These are phyloP conservation scores for Pythium utonaiense DNA, from an alignment of 352 stramenopile genomes.

Conservation along the genomic window DNA sequence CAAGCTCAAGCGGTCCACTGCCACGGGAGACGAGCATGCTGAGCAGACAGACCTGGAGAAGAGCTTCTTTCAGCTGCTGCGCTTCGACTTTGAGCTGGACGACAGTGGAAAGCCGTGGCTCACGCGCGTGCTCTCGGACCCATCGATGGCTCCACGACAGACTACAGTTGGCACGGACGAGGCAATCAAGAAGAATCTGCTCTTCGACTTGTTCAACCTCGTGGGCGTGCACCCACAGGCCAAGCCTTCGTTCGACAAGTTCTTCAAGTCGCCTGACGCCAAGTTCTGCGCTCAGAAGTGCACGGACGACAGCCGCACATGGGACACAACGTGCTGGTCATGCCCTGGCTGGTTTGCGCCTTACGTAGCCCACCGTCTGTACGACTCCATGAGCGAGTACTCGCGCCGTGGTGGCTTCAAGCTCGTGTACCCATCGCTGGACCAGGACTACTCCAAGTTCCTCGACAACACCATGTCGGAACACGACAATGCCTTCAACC, in stretches of 20 bases:
- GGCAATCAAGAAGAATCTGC: conserved; percentile 55
- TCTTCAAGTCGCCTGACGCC: conserved; percentile 40
- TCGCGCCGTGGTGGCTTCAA: conserved; percentile 64
- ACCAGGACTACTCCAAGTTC: conserved; percentile 55
- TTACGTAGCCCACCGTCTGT: conserved; percentile 52
- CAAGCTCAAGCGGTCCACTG: conserved; percentile 41
- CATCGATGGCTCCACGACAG: conserved; percentile 45
- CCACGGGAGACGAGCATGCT: conserved; percentile 14
- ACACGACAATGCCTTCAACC: conserved; percentile 63
- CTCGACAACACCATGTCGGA: conserved; percentile 52
- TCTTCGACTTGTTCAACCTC: conserved; percentile 68
- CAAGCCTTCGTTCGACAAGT: conserved; percentile 52
- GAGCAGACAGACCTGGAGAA: conserved; percentile 40
- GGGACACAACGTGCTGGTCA: conserved; percentile 72
- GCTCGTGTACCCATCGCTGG: conserved; percentile 60
- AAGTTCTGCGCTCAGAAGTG: conserved; percentile 67
- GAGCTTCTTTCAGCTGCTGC: conserved; percentile 94
- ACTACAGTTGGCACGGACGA: conserved; percentile 65
- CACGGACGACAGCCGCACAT: conserved; percentile 46
- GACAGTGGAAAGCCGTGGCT: conserved; percentile 93
- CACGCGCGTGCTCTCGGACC: conserved; percentile 81
- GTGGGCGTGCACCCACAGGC: conserved; percentile 65
- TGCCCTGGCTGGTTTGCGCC: conserved; percentile 73
- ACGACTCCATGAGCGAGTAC: conserved; percentile 55
- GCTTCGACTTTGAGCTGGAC: conserved; percentile 96